Base-by-base conservation (phyloP, 1,139 yeast species). In the Kurtzmaniella quercitrusa region DNA sequence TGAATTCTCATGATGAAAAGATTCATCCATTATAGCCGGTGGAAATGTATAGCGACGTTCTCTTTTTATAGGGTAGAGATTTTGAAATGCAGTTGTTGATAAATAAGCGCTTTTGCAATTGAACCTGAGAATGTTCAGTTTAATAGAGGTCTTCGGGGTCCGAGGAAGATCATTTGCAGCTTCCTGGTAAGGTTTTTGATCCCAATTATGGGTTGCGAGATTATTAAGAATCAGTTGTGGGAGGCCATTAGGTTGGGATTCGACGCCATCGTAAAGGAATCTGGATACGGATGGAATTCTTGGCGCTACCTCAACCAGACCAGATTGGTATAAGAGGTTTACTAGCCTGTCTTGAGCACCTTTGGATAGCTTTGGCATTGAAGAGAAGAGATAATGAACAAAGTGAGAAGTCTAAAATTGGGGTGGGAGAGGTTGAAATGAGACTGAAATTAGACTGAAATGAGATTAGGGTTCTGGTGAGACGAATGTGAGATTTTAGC, bases 61-160 rank as follows among this genome's bases (percentile, higher is more conserved):
- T 42, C 64, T 47, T 21, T 51, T 51, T 22, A 57, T 50, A 1
- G 77, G 78, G 40, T 59, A 66, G 9, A 68, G 42, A 43, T 65
- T 63, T 41, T 50, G 46, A 47, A 76, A 71, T 49, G 78, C 82
- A 2, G 61, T 47, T 5, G 54, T 53, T 6, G 61, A 54, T 1
- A 76, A 52, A 33, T 59, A 60, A n/a, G 74, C 66, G 47, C 66
- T 66, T 15, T 59, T 59, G 40, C 76, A 65, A 8, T 51, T 50
- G 43, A 74, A 66, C 40, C 54, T 51, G 32, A 78, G 58, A 2
- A 77, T 53, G 42, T 61, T 66, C 11, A 71, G 53, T 21, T 45
- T 43, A 15, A 41, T 34, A 21, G 38, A 42, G 8, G 47, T 47
- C n/a, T 21, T 32, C 8, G 20, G 15, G 0, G 23, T 12, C 5